These are phyloP conservation scores for Sanchytrium tribonematis DNA, from an alignment of 371 early-diverging fungal genomes.

Conservation along the genomic window DNA sequence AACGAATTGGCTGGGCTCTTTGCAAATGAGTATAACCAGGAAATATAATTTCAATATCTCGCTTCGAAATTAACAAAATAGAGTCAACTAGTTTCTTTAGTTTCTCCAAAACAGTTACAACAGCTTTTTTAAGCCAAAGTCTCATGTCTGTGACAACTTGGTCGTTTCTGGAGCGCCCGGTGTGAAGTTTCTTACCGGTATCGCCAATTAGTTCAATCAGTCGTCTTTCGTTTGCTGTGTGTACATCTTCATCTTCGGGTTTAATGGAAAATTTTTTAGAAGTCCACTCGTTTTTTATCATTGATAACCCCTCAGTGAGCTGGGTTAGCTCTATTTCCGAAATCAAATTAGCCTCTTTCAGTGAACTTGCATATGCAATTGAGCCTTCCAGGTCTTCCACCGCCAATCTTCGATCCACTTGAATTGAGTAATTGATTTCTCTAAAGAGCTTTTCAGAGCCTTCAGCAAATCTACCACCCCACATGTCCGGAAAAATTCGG, in stretches of 20 bases:
- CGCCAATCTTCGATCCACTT: no score
- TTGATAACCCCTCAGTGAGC: slow-evolving; percentile 38
- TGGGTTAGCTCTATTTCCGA: no score
- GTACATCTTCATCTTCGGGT: slow-evolving; percentile 73
- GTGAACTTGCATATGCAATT: no score
- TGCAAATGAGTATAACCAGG: slow-evolving; percentile 94
- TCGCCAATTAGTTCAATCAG: slow-evolving; percentile 67
- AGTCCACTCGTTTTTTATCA: slow-evolving; percentile 57
- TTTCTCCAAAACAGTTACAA: slow-evolving; percentile 22
- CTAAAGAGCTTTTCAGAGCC: no score
- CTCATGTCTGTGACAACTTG: slow-evolving; percentile 95
- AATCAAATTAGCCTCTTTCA: no score
- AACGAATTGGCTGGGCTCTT: slow-evolving; percentile 90
- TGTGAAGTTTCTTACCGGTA: slow-evolving; percentile 80
- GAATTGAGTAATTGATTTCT: no score
- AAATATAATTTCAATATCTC: slow-evolving; percentile 65
- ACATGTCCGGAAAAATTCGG: no score
- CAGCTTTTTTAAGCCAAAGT: slow-evolving; percentile 63
- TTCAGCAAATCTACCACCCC: no score
- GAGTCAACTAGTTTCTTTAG: slow-evolving; percentile 42
- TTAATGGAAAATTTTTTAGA: slow-evolving; percentile 34
- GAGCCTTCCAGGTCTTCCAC: no score
- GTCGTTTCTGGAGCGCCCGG: slow-evolving; percentile 74
- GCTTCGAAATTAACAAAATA: slow-evolving; percentile 41
- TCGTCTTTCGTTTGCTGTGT: slow-evolving; percentile 86